Evolutionary conservation across 2,329 filamentous ascomycete species (phyloP).

Genomic region (Biscogniauxia mediterranea): DNA sequence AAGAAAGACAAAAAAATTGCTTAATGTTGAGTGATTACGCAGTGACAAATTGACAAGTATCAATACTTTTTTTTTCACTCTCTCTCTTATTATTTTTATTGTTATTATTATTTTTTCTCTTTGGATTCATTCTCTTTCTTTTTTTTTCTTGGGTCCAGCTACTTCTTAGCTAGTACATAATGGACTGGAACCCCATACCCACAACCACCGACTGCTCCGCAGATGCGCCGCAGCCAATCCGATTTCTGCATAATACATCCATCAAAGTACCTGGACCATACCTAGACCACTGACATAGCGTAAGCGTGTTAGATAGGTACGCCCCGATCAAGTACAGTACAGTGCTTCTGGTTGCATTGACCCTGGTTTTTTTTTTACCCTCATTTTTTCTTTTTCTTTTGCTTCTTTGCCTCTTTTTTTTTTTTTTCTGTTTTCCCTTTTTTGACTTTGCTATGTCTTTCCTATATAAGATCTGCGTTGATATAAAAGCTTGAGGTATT

Average conservation of each 20-base stretch:
- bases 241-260: not conserved
- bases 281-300: not conserved
- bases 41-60: slow-evolving; percentile 1
- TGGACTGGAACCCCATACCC: not conserved
- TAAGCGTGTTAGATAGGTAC: not conserved
- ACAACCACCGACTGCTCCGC: not conserved
- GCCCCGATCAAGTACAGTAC: not conserved
- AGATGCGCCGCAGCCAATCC: not conserved
- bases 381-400: slow-evolving; percentile 8
- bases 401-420: slow-evolving; percentile 5
- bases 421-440: slow-evolving; percentile 10
- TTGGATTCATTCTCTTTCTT: not conserved
- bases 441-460: not conserved
- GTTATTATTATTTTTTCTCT: not conserved
- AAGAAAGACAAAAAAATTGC: not conserved
- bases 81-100: slow-evolving; percentile 7
- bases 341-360: slow-evolving; percentile 4
- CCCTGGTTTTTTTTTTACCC: slow-evolving; percentile 1
- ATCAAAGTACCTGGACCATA: not conserved
- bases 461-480: not conserved
- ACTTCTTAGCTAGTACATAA: not conserved
- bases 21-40: not conserved
- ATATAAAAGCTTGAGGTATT: not conserved
- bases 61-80: slow-evolving; percentile 5
- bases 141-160: slow-evolving; percentile 7